Evolutionary conservation across 108 stramenopile species (phyloP).

Genomic region (Epithemia pelagica): DNA sequence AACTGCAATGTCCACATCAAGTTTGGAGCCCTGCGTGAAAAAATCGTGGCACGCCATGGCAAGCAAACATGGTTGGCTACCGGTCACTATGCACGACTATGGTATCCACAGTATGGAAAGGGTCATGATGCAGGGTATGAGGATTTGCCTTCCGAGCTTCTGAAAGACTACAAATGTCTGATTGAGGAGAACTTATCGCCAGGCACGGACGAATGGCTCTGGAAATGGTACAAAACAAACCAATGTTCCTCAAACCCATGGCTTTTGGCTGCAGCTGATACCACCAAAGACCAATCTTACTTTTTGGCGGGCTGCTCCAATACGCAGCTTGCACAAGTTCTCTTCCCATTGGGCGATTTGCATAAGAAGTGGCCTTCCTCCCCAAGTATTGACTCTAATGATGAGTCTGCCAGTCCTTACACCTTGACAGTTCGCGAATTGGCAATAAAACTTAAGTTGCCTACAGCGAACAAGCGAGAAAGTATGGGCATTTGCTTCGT

Average conservation of each 20-base stretch:
- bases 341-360: slow-evolving; percentile 86
- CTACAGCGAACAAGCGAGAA: slow-evolving; percentile 81
- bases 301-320: slow-evolving; percentile 77
- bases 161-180: background rate
- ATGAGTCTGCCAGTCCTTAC: background rate
- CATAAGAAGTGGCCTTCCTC: slow-evolving; percentile 49
- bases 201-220: background rate
- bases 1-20: slow-evolving; percentile 90
- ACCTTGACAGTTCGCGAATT: slow-evolving; percentile 62
- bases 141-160: background rate
- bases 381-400: background rate
- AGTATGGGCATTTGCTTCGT: slow-evolving; percentile 96
- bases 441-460: slow-evolving; percentile 60
- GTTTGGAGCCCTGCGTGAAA: slow-evolving; percentile 82
- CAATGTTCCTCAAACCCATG: slow-evolving; percentile 22
- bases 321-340: slow-evolving; percentile 57
- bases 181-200: background rate
- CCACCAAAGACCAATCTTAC: slow-evolving; percentile 91
- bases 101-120: slow-evolving; percentile 12
- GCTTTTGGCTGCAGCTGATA: slow-evolving; percentile 70
- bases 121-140: background rate
- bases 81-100: slow-evolving; percentile 87
- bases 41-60: slow-evolving; percentile 35
- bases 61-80: slow-evolving; percentile 58
- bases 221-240: slow-evolving; percentile 4